phyloP scores from a whole-genome alignment of 495 filamentous ascomycete genomes.

The Clohesyomyces aquaticus region DNA sequence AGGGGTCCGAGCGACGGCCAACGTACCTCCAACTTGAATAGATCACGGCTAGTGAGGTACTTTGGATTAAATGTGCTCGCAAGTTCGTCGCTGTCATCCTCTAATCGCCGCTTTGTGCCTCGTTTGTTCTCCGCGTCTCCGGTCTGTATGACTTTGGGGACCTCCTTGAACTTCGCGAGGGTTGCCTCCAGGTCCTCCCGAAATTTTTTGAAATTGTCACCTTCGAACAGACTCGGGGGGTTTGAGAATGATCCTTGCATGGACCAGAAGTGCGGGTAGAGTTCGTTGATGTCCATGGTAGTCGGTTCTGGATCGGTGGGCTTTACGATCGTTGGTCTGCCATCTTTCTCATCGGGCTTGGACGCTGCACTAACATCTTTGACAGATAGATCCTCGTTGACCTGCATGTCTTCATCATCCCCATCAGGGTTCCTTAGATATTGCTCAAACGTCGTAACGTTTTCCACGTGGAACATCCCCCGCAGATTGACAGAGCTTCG shows the following conservation, averaged over 20 bases:
- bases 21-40: slow-evolving; percentile 90
- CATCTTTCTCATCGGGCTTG: slow-evolving; percentile 12
- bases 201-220: slow-evolving; percentile 71
- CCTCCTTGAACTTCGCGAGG: slow-evolving; percentile 73
- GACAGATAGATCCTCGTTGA: slow-evolving; percentile 54
- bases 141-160: slow-evolving; percentile 68
- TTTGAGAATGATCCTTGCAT: slow-evolving; percentile 91
- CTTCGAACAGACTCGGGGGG: slow-evolving; percentile 76
- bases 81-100: slow-evolving; percentile 61
- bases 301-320: slow-evolving; percentile 30
- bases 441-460: slow-evolving; percentile 85
- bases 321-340: slow-evolving; percentile 6
- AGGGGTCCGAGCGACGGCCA: slow-evolving; percentile 6
- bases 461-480: slow-evolving; percentile 94
- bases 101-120: slow-evolving; percentile 73
- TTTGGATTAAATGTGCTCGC: slow-evolving; percentile 90
- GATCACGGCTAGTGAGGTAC: slow-evolving; percentile 89
- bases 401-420: slow-evolving; percentile 55
- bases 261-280: slow-evolving; percentile 95
- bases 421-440: slow-evolving; percentile 49
- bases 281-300: slow-evolving; percentile 63
- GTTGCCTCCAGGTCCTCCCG: slow-evolving; percentile 77
- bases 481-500: slow-evolving; percentile 95
- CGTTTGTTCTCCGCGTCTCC: slow-evolving; percentile 62
- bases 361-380: slow-evolving; percentile 24